Evolutionary conservation across 305 asterid species (phyloP), one percentile per base, ranked within the genome.

Genomic region (Caryopteris hybrid): DNA sequence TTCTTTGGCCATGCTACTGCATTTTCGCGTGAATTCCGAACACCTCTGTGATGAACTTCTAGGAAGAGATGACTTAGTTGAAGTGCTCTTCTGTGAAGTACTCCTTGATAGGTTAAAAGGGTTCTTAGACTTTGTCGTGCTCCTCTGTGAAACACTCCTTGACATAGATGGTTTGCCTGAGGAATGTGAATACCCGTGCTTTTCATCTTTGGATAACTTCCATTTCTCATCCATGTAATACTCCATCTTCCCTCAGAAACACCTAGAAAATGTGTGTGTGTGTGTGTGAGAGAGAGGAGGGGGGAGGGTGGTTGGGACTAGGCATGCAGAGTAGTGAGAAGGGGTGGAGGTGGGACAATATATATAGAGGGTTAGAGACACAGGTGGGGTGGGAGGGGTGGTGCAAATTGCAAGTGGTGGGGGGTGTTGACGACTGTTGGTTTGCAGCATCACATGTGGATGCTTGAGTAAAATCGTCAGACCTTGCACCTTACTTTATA

Each of bases 221-320:
- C 87, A 81, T 53, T 83, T 91, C 81, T 85, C 95, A 73, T 91
- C 97, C 95, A 88, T 85, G 79, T 88, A 84, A 75, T 83, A 83
- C 76, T 86, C 96, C 98, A 89, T 91, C 27, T 8, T 13, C 54
- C 41, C 23, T 67, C 9, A 46, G n/a, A 56, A 34, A 41, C 74
- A 59, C 60, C 43, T 34, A 25, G 16, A 47, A 29, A 63, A 9
- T 31, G 2, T 61, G 57, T 22, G 48, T 21, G 70, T 4, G 60
- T 3, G 58, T 12, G 73, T 14, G 66, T 7, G 48, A 8, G 58
- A 23, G 43, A 54, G 56, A 6, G 34, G 14, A 61, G 22, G 71
- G 9, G 42, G 21, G 34, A 21, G 17, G 33, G 53, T 8, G 67
- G 17, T 13, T 12, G 59, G 18, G 18, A 29, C 1, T 41, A 39